Base-by-base conservation (phyloP, 192 early-diverging fungal genomes). In the Backusella circina region DNA sequence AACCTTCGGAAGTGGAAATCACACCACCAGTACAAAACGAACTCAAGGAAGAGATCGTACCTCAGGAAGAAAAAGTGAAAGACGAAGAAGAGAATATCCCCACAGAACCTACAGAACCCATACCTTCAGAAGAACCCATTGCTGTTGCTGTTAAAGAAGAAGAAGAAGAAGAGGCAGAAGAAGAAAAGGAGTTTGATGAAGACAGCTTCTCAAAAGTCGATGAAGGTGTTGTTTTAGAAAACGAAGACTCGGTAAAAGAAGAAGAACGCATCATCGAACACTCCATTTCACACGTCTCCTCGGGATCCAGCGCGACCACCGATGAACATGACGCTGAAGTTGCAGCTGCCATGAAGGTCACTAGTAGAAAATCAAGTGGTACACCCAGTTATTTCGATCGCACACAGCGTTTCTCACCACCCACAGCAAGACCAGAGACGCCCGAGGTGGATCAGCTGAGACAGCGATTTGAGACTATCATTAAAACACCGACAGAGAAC, bases 251-350 rank as follows among this genome's bases (percentile, higher is more conserved):
- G 6, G 9, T 4, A 33, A 2, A 37, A 8, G 41, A 15, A 44
- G 41, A 18, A 61, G 16, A 16, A 33, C n/a, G 33, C 33, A 35
- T 32, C 33, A 18, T 41, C 15, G 37, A 70, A 31, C 69, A 68
- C 32, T 36, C 69, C 0, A 41, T 70, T 16, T 70, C 69, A 28
- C 69, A 70, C 26, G 37, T 28, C 3, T 70, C 69, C 31, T 41
- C 69, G 13, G 21, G 69, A 44, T 70, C 69, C 2, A 70, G 69
- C 13, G 41, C 69, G 10, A 30, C 65, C 0, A 67, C 65, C 28
- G 69, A 70, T 21, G 75, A 76, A 8, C 75, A 76, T 32, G 75
- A 76, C 61, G 75, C 75, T 8, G 75, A 76, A 39, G 75, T 76
- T 0, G 75, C 75, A 18, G 75, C 75, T 0, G 38, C 75, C 3